Evolutionary conservation across 441 rosid genomes (phyloP).

Genomic region (Adansonia grandidieri): DNA sequence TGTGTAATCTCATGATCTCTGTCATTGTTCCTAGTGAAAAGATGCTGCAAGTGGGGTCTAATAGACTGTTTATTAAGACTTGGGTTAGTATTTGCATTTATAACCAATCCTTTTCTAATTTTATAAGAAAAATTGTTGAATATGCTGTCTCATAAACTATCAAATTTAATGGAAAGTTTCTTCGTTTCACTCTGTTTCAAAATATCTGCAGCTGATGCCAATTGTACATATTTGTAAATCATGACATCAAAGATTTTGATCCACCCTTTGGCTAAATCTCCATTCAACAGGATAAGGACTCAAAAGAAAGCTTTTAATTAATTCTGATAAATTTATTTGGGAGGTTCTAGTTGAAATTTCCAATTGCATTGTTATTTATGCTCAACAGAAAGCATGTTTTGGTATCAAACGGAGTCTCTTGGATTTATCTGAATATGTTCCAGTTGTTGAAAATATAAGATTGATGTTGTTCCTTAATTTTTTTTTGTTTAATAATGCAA

Average conservation of each 20-base stretch:
- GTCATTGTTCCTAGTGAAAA: not conserved
- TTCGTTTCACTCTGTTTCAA: not conserved
- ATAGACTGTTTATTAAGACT: not conserved
- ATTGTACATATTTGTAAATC: not conserved
- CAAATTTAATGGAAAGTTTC: not conserved
- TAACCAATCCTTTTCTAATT: not conserved
- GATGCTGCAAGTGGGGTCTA: not conserved
- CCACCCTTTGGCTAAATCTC: not conserved
- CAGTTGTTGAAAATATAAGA: not conserved
- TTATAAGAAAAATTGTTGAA: not conserved
- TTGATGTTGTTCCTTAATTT: not conserved
- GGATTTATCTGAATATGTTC: not conserved
- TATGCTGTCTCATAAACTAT: not conserved
- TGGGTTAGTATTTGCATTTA: not conserved
- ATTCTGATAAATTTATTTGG: not conserved
- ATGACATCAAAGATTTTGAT: not conserved
- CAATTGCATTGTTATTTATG: not conserved
- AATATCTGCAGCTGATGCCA: not conserved
- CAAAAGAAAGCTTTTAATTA: not conserved
- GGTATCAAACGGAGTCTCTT: not conserved
- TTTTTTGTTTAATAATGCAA: not conserved
- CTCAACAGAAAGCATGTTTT: not conserved
- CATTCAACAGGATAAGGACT: not conserved
- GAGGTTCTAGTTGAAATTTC: slow-evolving; percentile 5
- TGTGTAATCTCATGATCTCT: not conserved